These are phyloP conservation scores for Rhodotorula sp. DNA, from an alignment of 1,284 basidiomycete genomes.

Conservation along the genomic window DNA sequence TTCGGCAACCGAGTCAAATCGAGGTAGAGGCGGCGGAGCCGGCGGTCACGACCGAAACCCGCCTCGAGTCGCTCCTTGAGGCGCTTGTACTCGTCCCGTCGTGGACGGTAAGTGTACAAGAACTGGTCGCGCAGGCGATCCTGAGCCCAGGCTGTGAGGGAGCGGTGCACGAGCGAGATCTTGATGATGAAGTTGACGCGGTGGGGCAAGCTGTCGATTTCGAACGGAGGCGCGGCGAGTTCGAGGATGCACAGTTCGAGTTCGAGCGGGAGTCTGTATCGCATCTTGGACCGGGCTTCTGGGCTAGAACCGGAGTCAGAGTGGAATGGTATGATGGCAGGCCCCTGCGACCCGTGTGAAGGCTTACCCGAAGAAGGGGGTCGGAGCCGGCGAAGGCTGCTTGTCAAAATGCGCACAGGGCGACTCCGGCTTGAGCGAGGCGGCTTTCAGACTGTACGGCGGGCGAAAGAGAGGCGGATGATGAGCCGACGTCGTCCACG, in stretches of 20 bases:
- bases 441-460: too few species aligned
- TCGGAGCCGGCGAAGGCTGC: too few species aligned
- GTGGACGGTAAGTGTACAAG: not conserved
- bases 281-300: too few species aligned
- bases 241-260: not conserved
- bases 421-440: too few species aligned
- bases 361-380: too few species aligned
- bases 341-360: too few species aligned
- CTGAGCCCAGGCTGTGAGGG: not conserved
- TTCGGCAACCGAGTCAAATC: not conserved
- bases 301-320: too few species aligned
- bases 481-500: too few species aligned
- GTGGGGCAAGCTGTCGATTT: not conserved
- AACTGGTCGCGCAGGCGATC: not conserved
- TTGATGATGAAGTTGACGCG: not conserved
- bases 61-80: not conserved
- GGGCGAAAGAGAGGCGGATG: too few species aligned
- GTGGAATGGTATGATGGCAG: too few species aligned
- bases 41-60: not conserved
- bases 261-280: not conserved
- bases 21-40: not conserved
- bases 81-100: not conserved
- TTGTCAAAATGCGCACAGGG: too few species aligned
- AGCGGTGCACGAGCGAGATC: not conserved
- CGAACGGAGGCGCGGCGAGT: not conserved